Percentiles rank a stretch among this genome's conserved stretches.
Conservation (phyloP, 2,329 filamentous ascomycete species). For the Teratosphaeria viscida region DNA sequence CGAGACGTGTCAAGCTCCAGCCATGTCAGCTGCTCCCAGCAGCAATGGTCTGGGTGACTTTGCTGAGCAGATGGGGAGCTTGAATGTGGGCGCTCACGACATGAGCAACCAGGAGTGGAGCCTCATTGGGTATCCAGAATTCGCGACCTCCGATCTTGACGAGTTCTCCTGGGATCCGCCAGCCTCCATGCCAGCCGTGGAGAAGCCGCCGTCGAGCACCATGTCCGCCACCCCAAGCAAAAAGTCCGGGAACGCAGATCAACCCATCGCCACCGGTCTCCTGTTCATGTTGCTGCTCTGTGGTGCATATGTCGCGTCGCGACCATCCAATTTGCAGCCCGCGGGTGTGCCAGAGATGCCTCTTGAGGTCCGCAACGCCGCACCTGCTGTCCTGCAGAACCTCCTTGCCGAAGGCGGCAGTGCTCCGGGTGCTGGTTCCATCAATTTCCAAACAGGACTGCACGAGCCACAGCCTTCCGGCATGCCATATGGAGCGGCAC, state of each 20-base stretch:
- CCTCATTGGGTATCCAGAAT: constrained; percentile 56
- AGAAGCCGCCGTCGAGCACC: constrained; percentile 15
- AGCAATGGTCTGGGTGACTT: constrained; percentile 56
- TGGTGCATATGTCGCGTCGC: constrained; percentile 90
- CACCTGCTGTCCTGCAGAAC: constrained; percentile 65
- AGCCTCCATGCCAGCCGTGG: constrained; percentile 10
- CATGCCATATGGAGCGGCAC: constrained; percentile 3
- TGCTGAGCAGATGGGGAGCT: constrained; percentile 72
- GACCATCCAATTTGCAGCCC: constrained; percentile 57
- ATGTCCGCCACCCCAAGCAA: constrained; percentile 19
- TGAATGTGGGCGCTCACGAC: constrained; percentile 61
- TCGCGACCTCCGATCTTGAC: constrained; percentile 12
- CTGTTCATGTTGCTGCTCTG: constrained; percentile 94
- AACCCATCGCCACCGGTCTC: constrained; percentile 66
- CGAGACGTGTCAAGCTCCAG: constrained; percentile 43
- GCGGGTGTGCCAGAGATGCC: constrained; percentile 67
- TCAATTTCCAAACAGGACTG: not conserved
- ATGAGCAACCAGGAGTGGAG: constrained; percentile 67
- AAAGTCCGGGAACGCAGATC: constrained; percentile 33
- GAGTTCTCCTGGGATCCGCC: constrained; percentile 49
- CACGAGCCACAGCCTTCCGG: constrained; percentile 17
- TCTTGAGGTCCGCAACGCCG: constrained; percentile 69
- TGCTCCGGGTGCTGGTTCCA: not conserved
- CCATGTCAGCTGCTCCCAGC: constrained; percentile 41
- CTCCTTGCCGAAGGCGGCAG: constrained; percentile 32